Evolutionary conservation across 306 rosid species (phyloP), one percentile per base, ranked within the genome.

Genomic region (Trichosanthes truncata): DNA sequence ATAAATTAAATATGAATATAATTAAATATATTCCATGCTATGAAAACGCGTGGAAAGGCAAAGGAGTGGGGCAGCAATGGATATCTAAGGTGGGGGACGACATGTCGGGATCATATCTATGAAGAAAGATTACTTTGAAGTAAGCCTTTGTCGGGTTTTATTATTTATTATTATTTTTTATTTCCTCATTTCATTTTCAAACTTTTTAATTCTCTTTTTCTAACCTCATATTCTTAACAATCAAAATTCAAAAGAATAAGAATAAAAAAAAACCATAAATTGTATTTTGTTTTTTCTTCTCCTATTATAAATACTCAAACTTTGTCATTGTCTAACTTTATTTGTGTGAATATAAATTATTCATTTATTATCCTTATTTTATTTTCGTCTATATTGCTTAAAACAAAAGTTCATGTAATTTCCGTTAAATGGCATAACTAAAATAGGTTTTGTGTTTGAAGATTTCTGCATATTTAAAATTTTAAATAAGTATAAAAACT

Each of bases 81-180:
- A 71, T 71, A 71, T 71, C 77, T 46, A 71, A 3, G 55, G 77
- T 71, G 57, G 56, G 77, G 77, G 77, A 71, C 77, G 77, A 71
- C 77, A 71, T 71, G 77, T 71, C 56, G 77, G 77, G 21, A 43
- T 71, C 77, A 45, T 45, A 71, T 71, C 77, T 71, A 45, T 10
- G 35, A 71, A 26, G 57, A 23, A 71, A 43, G 4, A 71, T 71
- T 71, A 71, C 11, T 63, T 33, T 63, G 71, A 17, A 63, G 77
- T 6, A 71, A 23, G 77, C 2, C 55, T 35, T 66, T 71, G 77
- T 71, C 77, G 77, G 56, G 7, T 45, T 43, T 23, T 23, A 45
- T 71, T 71, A 45, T 71, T 69, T 36, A 0, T 67, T 38, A 1
- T 9, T 67, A 1, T 69, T 43, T 12, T 68, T 10, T 6, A 20